Conservation (phyloP, 805 yeast genomes). For the Hanseniaspora clermontiae region DNA sequence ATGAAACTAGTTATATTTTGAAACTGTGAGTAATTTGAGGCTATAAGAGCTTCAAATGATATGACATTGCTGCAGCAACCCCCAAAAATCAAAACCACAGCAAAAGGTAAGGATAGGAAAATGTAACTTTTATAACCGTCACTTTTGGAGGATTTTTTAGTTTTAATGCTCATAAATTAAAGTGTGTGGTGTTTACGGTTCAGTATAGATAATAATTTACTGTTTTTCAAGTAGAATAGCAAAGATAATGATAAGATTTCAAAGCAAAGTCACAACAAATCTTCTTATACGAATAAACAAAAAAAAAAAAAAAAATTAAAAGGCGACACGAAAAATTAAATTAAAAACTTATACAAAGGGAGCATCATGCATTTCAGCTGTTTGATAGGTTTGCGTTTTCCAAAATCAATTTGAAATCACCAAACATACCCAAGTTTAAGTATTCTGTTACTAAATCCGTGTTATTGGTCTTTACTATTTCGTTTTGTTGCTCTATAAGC, state of each 20-base stretch:
- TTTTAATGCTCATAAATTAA: neutral
- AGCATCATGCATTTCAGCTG: neutral
- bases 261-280: too few species aligned
- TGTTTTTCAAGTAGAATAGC: too few species aligned
- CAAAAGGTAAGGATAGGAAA: slow-evolving; percentile 16
- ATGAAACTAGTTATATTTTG: slow-evolving; percentile 38
- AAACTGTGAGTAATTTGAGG: slow-evolving; percentile 17
- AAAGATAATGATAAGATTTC: too few species aligned
- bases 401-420: slow-evolving; percentile 38
- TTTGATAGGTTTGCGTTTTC: slow-evolving; percentile 17
- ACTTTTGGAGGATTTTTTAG: neutral
- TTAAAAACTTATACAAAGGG: neutral
- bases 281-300: too few species aligned
- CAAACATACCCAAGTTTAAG: slow-evolving; percentile 23
- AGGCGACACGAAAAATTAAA: neutral
- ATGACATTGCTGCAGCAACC: slow-evolving; percentile 66
- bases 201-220: too few species aligned
- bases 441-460: slow-evolving; percentile 29
- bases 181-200: too few species aligned
- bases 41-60: slow-evolving; percentile 44
- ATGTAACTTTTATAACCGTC: neutral
- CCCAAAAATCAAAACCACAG: slow-evolving; percentile 39
- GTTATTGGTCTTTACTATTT: slow-evolving; percentile 13
- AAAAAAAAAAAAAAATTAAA: too few species aligned
- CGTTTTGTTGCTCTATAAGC: slow-evolving; percentile 49